Conservation (phyloP, 2,329 filamentous ascomycete species). For the Fusarium albidum region DNA sequence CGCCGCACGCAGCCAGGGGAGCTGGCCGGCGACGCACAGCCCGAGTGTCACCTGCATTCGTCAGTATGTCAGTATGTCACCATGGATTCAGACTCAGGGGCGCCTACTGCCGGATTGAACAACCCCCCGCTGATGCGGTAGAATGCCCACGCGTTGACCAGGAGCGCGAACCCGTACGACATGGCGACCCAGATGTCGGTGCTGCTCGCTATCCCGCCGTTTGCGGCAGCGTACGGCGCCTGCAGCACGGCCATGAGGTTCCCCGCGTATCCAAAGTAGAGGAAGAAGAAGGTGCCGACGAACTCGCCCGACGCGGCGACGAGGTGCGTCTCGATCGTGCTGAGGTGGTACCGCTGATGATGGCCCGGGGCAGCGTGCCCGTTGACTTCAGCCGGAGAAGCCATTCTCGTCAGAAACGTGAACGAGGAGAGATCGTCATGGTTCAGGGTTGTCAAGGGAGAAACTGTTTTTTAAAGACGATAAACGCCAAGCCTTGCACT, state of each 20-base stretch:
- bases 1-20: constrained; percentile 26
- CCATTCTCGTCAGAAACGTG: constrained; percentile 7
- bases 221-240: constrained; percentile 13
- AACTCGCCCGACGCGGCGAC: constrained; percentile 35
- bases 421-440: too few species aligned
- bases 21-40: constrained; percentile 27
- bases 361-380: neutral
- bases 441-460: too few species aligned
- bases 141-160: constrained; percentile 63
- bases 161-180: constrained; percentile 46
- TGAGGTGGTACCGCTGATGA: constrained; percentile 18
- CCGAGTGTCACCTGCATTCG: constrained; percentile 30
- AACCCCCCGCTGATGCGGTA: constrained; percentile 58
- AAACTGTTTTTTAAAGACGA: too few species aligned
- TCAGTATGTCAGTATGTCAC: neutral
- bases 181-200: constrained; percentile 31
- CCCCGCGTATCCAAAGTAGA: constrained; percentile 38
- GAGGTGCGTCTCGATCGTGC: constrained; percentile 25
- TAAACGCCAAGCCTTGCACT: too few species aligned
- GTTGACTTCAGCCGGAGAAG: neutral
- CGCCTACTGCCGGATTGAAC: constrained; percentile 48
- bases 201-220: constrained; percentile 19
- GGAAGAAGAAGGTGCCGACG: constrained; percentile 34
- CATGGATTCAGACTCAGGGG: rapidly evolving
- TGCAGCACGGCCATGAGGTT: constrained; percentile 31